Base-by-base conservation (phyloP, 345 rosid species). In the Boechera stricta region DNA sequence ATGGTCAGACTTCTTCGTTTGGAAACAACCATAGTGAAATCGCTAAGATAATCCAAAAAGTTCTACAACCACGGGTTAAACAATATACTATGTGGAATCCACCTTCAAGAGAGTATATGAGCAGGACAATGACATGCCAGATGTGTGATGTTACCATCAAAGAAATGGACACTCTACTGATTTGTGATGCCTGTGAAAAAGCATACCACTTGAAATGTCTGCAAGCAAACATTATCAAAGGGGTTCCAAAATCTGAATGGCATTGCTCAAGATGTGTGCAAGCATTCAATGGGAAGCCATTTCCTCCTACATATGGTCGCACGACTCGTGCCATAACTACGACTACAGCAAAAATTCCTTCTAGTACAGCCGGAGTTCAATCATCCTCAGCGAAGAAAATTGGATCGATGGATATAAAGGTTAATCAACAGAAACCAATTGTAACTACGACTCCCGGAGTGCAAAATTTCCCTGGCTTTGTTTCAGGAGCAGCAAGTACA, bases 61-160 rank as follows among this genome's bases (percentile, higher is more conserved):
- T 89, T 72, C 74, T 91, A 80, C 90, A 84, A 57, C 90, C 92
- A 56, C 79, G 69, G 81, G 84, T 79, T 82, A 89, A 90, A 8
- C 82, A 86, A 72, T 82, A 57, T 72, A 90, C 96, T 61, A 66
- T 92, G 12, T 95, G 98, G 99, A 86, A 79, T 83, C 96, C 91
- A 31, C 99, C 99, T 77, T 95, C 99, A 61, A 89, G 96, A 75
- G 98, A 89, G 63, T 95, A 89, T 80, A 91, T 95, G 97, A 85
- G 74, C 69, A 92, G 85, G 82, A 81, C 91, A 31, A 36, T 84
- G 81, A 39, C 84, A 77, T 95, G 99, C 80, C 90, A 91, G 84
- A 77, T 83, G 44, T 92, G 99, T 88, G 81, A 85, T 76, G 75
- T 72, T 66, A 79, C 82, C 15, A 66, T 79, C 86, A 86, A 78